These are phyloP conservation scores for Streptanthus diversifolius DNA, from an alignment of 345 rosid species.

Conservation along the genomic window DNA sequence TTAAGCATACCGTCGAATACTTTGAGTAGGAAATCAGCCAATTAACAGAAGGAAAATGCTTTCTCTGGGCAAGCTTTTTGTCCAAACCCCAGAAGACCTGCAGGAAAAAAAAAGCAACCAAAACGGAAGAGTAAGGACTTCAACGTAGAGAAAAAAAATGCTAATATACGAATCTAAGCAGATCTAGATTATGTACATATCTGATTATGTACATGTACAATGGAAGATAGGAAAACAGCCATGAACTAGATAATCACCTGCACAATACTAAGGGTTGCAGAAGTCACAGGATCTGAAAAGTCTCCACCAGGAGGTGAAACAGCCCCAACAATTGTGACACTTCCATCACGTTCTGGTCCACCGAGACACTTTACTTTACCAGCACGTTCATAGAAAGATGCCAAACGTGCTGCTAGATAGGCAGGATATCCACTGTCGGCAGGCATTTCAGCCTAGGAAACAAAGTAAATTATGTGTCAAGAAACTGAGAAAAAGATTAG, in stretches of 20 bases:
- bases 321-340: slow-evolving; percentile 99
- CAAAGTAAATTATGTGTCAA: slow-evolving; percentile 21
- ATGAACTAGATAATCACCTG: slow-evolving; percentile 59
- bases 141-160: not conserved
- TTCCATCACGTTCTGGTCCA: slow-evolving; percentile 94
- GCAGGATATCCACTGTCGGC: slow-evolving; percentile 99
- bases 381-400: slow-evolving; percentile 98
- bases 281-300: slow-evolving; percentile 98
- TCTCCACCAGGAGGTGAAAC: slow-evolving; percentile 99
- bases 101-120: slow-evolving; percentile 12
- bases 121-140: slow-evolving; percentile 15
- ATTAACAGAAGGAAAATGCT: slow-evolving; percentile 98
- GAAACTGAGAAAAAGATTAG: slow-evolving; percentile 1
- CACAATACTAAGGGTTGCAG: slow-evolving; percentile 99
- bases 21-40: slow-evolving; percentile 99
- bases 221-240: not conserved
- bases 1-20: slow-evolving; percentile 70
- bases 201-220: not conserved
- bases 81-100: slow-evolving; percentile 99
- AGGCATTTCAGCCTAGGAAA: slow-evolving; percentile 97
- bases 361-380: slow-evolving; percentile 99
- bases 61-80: slow-evolving; percentile 99
- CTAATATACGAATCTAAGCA: not conserved
- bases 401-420: slow-evolving; percentile 96
- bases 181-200: not conserved